Base-by-base conservation (phyloP, 2,329 filamentous ascomycete species). In the Botrytis hyacinthi region DNA sequence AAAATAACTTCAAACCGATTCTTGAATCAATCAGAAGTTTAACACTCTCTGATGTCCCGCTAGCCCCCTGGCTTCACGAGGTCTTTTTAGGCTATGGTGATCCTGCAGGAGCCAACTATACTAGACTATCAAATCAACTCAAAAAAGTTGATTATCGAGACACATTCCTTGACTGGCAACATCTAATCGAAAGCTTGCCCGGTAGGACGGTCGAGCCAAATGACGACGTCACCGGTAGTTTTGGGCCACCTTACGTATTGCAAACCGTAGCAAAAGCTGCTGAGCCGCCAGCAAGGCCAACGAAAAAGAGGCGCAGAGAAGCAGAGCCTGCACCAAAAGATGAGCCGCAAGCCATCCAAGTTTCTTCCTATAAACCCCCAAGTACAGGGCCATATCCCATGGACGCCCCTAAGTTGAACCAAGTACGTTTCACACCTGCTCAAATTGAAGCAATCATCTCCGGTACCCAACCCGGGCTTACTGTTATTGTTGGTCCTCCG, bases 51-150 rank as follows among this genome's bases (percentile, higher is more conserved):
- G 93, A 97, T 78, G 91, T 95, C 32, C 92, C 93, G 10, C 86
- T 98, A 71, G 94, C 96, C 22, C 89, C 91, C 3, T 99, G 96
- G 96, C 86, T 99, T 61, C 94, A 97, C 79, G 96, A 98, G 77
- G 95, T 98, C 16, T 99, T 98, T 82, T 85, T 99, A n/a, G 96
- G 96, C 4, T 98, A 97, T 81, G 96, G 96, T 65, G 95, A 99
- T 82, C 95, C 96, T 73, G 89, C 93, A 44, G 91, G 93, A 74
- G 96, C 96, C 48, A 92, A 90, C 35, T 97, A 97, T 83, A 94
- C 93, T 76, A 91, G 94, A 69, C 84, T 99, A 26, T 84, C 92
- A 1, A 96, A 94, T 81, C 88, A 91, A 74, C 86, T 97, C 76
- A 90, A 90, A 78, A 93, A 88, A 72, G 85, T 99, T 71, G 94